Conservation (phyloP, 768 basidiomycete genomes). For the Psilocybe cubensis region DNA sequence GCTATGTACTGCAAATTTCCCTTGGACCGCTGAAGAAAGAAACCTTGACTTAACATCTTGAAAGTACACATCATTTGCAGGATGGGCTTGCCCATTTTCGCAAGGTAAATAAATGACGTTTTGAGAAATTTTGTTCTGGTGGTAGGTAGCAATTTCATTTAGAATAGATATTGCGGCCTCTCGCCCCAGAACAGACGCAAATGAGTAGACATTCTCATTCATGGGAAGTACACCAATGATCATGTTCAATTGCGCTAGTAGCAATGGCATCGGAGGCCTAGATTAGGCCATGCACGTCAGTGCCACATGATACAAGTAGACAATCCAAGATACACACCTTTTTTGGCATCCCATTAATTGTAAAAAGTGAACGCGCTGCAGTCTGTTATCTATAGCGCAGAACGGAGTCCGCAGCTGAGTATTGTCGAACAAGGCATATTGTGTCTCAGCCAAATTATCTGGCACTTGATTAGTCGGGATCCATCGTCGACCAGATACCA, state of each 20-base stretch:
- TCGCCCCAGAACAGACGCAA: background rate
- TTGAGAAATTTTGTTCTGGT: background rate
- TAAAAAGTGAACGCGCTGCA: background rate
- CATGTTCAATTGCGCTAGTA: conserved; percentile 1
- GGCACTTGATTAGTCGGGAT: conserved; percentile 10
- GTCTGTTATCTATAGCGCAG: background rate
- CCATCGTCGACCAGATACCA: conserved; percentile 6
- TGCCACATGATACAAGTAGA: background rate
- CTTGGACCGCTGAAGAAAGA: background rate
- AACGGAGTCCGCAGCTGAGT: conserved; percentile 10
- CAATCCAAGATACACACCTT: conserved; percentile 3
- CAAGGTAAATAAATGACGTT: conserved; percentile 5
- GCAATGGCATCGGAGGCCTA: conserved; percentile 10
- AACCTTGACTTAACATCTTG: conserved; percentile 1
- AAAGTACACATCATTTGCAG: conserved; percentile 11
- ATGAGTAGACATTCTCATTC: background rate
- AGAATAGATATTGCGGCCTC: conserved; percentile 7
- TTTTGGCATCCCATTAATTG: conserved; percentile 12
- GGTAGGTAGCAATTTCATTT: conserved; percentile 14
- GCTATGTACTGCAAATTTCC: conserved; percentile 12
- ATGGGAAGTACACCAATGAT: background rate
- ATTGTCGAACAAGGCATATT: conserved; percentile 14
- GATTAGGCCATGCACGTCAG: background rate
- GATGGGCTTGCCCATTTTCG: background rate
- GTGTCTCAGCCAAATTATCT: background rate